phyloP scores from a whole-genome alignment of 2,329 filamentous ascomycete genomes.

The Diaporthe velutina region DNA sequence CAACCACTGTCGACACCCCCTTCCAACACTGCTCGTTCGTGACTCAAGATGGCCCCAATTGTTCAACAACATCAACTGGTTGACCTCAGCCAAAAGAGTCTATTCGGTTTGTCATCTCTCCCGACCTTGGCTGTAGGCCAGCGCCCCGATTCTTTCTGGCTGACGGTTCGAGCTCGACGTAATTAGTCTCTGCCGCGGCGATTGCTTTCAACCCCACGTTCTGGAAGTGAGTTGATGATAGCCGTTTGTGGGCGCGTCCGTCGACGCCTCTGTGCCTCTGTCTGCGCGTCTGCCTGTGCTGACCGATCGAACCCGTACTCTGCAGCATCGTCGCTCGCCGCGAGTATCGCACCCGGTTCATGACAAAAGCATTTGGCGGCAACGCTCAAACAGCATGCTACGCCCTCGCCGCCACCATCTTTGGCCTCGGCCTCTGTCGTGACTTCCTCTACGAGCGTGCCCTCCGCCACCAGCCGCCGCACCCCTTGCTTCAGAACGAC shows the following conservation, averaged over 20 bases:
- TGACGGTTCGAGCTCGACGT: conserved; percentile 37
- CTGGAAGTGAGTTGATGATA: conserved; percentile 89
- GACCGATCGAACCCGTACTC: conserved; percentile 29
- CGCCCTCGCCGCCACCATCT: conserved; percentile 88
- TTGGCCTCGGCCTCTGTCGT: conserved; percentile 89
- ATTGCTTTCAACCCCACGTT: conserved; percentile 99
- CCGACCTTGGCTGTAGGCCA: background rate
- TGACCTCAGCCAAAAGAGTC: conserved; percentile 75
- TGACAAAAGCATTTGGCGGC: conserved; percentile 88
- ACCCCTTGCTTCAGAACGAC: conserved; percentile 76
- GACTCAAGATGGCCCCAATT: conserved; percentile 37
- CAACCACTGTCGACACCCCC: background rate
- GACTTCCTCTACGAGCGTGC: conserved; percentile 90
- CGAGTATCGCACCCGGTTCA: conserved; percentile 90
- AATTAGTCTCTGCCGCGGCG: conserved; percentile 79
- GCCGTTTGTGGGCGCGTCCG: no score
- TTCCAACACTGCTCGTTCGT: background rate
- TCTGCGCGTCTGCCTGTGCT: background rate
- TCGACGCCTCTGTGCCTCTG: no score
- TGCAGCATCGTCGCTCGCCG: conserved; percentile 51
- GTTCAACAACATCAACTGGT: conserved; percentile 56
- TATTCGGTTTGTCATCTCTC: conserved; percentile 65
- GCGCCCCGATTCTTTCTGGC: conserved; percentile 39
- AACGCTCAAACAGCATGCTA: conserved; percentile 88
- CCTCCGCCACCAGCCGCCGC: conserved; percentile 79